These are phyloP conservation scores for Epichloe bromicola DNA, from an alignment of 2,329 filamentous ascomycete genomes.

Conservation along the genomic window DNA sequence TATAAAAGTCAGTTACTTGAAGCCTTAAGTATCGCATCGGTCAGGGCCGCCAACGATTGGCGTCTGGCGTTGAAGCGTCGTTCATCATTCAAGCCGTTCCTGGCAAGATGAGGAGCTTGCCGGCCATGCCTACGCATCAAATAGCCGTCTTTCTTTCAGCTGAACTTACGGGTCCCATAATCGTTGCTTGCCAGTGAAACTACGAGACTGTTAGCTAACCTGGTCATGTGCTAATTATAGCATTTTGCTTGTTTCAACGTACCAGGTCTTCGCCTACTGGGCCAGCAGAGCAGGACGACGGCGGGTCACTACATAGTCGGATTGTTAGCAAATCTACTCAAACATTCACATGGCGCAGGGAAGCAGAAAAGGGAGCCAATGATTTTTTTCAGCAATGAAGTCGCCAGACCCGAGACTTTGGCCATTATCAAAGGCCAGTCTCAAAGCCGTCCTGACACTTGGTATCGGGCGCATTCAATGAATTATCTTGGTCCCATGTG, in stretches of 20 bases:
- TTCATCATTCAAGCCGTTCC: not conserved
- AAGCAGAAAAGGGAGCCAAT: not conserved
- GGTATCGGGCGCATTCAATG: slow-evolving; percentile 8
- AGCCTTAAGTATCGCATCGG: not conserved
- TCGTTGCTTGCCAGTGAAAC: slow-evolving; percentile 99
- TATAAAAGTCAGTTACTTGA: slow-evolving; percentile 14
- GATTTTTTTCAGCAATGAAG: not conserved
- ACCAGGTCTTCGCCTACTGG: slow-evolving; percentile 96
- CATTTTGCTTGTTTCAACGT: slow-evolving; percentile 30
- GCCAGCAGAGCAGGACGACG: slow-evolving; percentile 95
- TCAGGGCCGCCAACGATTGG: not conserved
- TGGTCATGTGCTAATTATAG: not conserved
- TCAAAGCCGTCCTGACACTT: not conserved
- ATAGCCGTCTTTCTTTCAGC: slow-evolving; percentile 1
- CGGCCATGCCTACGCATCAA: not conserved
- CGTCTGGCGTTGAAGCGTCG: not conserved
- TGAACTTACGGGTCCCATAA: slow-evolving; percentile 89
- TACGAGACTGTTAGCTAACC: slow-evolving; percentile 27
- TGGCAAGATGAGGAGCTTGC: not conserved
- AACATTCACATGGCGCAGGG: not conserved
- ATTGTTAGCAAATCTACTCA: slow-evolving; percentile 10
- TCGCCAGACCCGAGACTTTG: not conserved
- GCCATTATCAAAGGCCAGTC: not conserved
- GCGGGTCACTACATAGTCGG: slow-evolving; percentile 62
- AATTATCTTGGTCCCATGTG: slow-evolving; percentile 3